Base-by-base conservation (phyloP, 2,329 filamentous ascomycete genomes). In the Drechslerella coelobrocha region DNA sequence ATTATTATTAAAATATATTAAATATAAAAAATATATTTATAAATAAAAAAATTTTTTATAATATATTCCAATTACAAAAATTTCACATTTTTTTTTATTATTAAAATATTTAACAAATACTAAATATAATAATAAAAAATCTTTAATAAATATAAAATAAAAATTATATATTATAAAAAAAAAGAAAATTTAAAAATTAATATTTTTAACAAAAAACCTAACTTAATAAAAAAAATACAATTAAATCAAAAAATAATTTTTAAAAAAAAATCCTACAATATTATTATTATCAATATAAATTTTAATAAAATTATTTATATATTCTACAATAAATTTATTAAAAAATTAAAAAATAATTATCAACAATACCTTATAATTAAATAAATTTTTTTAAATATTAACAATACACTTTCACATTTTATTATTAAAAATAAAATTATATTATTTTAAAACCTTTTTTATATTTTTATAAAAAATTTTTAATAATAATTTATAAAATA, bases 1-100 rank as follows among this genome's bases (percentile, higher is more conserved):
- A 24, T 48, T 14, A 48, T 53, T 34, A 53, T 53, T n/a, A 12
- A 53, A 37, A 17, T 53, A 17, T 31, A 14, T 34, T 17, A 2
- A 34, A 34, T 53, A 14, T 39, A 39, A 6, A 14, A 39, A 39
- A n/a, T 39, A 5, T 39, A 39, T 53, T 31, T 53, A 53, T 53
- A 31, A 17, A 31, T 19, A 53, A 19, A 53, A 10, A 17, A 17
- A 53, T 53, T 31, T 19, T 8, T 6, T 31, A 34, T 53, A n/a
- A 31, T n/a, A 34, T 53, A 34, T 37, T 21, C 19, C 26, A 48
- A 24, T 14, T 48, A 23, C 21, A 48, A 48, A 14, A 48, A 48
- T 21, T 48, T 9, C 6, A 3, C n/a, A 48, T 23, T 12, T 24
- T 48, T 48, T 48, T 48, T 48, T 21, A 48, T 14, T 23, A 48